Base-by-base conservation (phyloP, 2,329 filamentous ascomycete species). In the Ophiostoma novo-ulmi region DNA sequence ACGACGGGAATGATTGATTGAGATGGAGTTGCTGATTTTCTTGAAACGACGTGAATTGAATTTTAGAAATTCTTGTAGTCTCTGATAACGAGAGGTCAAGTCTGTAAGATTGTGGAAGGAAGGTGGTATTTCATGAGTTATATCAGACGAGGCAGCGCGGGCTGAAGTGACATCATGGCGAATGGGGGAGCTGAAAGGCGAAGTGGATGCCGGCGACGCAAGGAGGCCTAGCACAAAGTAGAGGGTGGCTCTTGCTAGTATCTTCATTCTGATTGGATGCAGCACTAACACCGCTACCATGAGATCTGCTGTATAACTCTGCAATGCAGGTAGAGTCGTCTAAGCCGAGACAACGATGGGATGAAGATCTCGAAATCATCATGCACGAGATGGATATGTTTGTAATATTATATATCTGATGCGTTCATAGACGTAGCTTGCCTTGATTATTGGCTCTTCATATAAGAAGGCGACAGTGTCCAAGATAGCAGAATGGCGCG, bases 181-280 rank as follows among this genome's bases (percentile, higher is more conserved):
- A 31, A 63, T 35, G 58, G 22, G 58, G 63, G 63, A 39, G 63
- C 63, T 22, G 36, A 65, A 22, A 39, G 63, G 14, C 35, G 17
- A 22, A 65, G 63, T 65, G 63, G 63, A 39, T 65, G 63, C 63
- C 35, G 63, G 20, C 63, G 36, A 39, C 36, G 63, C 63, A 65
- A 65, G 63, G 63, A 65, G 61, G 61, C 31, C 63, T 36, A 39
- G 63, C n/a, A 36, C 36, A 20, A 65, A 20, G 44, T 48, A 39
- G 63, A 65, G 63, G 2, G 63, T 39, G 20, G 63, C 36, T 10
- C 36, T n/a, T 38, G 17, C 26, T 22, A 39, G 26, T 20, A 65
- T 65, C 63, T 36, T 65, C 35, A 26, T 13, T 65, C 35, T 65
- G 35, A 65, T 65, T 65, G 63, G 63, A 41, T 65, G 20, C 36